These are phyloP conservation scores for Vaccinium darrowii DNA, from an alignment of 148 eudicot genomes.

Conservation along the genomic window DNA sequence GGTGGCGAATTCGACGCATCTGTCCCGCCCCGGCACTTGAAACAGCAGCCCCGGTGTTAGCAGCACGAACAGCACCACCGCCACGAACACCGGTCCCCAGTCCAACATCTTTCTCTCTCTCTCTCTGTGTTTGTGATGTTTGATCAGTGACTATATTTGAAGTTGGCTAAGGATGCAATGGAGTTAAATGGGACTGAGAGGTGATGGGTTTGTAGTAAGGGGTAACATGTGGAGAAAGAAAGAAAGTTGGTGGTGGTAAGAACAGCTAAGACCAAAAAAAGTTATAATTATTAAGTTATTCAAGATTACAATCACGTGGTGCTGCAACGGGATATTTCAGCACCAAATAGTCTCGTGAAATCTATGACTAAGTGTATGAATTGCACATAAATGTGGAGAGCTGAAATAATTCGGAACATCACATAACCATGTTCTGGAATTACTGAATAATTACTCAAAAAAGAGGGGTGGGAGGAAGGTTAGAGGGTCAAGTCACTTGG, in stretches of 20 bases:
- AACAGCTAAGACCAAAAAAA: slow-evolving; percentile 13
- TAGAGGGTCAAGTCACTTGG: slow-evolving; percentile 28
- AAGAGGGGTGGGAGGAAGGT: slow-evolving; percentile 18
- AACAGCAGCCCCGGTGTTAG: slow-evolving; percentile 56
- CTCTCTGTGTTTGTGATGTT: background rate
- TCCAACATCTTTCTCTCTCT: slow-evolving; percentile 21
- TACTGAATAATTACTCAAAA: too few relatives aligned
- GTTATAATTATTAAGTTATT: too few relatives aligned
- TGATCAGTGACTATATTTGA: too few relatives aligned
- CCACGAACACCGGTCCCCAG: slow-evolving; percentile 40
- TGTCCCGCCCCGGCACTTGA: slow-evolving; percentile 44
- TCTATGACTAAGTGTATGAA: too few relatives aligned
- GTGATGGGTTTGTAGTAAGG: background rate
- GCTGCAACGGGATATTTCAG: too few relatives aligned
- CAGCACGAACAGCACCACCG: slow-evolving; percentile 47
- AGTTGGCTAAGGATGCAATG: background rate
- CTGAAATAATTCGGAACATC: too few relatives aligned
- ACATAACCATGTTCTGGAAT: too few relatives aligned
- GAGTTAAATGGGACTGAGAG: background rate
- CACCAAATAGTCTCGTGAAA: too few relatives aligned
- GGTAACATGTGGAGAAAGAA: background rate
- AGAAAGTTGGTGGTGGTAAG: slow-evolving; percentile 25
- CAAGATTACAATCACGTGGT: too few relatives aligned
- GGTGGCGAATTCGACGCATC: slow-evolving; percentile 51
- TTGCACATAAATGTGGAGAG: too few relatives aligned